Evolutionary conservation across 2,329 filamentous ascomycete species (phyloP).

Genomic region (Phialemoniopsis sp.): DNA sequence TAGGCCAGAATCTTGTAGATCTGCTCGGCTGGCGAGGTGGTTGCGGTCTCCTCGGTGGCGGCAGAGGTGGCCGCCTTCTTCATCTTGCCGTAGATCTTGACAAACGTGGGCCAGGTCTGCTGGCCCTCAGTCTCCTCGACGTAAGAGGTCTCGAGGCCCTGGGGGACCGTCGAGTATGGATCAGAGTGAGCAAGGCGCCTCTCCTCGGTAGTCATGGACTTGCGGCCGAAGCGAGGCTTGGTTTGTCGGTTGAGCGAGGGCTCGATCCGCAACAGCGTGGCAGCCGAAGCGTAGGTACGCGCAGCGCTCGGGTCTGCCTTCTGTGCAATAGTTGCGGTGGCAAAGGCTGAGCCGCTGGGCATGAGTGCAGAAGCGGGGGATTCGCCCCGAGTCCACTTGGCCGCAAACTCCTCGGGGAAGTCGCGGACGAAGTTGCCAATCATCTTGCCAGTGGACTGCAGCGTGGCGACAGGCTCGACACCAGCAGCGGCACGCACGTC

Average conservation of each 20-base stretch:
- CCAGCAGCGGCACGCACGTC: conserved; percentile 12
- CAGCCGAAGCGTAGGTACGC: background rate
- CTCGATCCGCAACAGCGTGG: background rate
- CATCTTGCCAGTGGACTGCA: conserved; percentile 13
- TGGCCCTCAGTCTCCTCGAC: conserved; percentile 33
- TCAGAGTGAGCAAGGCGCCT: conserved; percentile 19
- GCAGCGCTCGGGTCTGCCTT: background rate
- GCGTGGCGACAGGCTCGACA: conserved; percentile 5
- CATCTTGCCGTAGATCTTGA: conserved; percentile 24
- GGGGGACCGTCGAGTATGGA: conserved; percentile 36
- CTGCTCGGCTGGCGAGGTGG: conserved; percentile 10
- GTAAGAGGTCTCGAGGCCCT: conserved; percentile 45
- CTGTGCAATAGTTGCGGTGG: background rate
- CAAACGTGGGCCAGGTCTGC: conserved; percentile 26
- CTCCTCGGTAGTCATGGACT: background rate
- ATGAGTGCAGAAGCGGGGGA: too few species aligned
- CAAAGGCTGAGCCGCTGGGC: too few species aligned
- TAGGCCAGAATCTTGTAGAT: conserved; percentile 66
- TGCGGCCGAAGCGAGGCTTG: background rate
- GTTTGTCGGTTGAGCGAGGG: background rate
- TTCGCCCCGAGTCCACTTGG: too few species aligned
- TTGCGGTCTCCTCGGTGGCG: conserved; percentile 1
- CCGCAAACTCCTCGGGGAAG: conserved; percentile 46
- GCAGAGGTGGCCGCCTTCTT: background rate
- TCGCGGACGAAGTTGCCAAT: conserved; percentile 46